phyloP scores from a whole-genome alignment of 495 filamentous ascomycete genomes.

The Baudoinia panamericana region DNA sequence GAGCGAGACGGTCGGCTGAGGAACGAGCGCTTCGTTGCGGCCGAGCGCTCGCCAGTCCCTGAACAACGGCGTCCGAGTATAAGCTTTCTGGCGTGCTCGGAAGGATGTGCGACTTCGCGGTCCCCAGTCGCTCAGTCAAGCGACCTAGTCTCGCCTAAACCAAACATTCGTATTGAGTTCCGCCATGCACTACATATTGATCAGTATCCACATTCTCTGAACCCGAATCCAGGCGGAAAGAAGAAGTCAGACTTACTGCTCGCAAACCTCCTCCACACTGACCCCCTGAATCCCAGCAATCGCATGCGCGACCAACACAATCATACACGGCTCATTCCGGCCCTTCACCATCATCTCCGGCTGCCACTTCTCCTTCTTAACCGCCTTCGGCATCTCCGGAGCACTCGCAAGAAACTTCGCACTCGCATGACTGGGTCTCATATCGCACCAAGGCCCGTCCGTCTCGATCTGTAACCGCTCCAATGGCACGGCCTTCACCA shows the following conservation, averaged over 20 bases:
- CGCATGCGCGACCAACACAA: constrained; percentile 70
- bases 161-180: constrained; percentile 73
- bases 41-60: too few relatives aligned
- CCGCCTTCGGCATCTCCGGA: constrained; percentile 32
- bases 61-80: too few relatives aligned
- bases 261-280: constrained; percentile 63
- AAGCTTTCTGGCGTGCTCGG: too few relatives aligned
- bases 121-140: too few relatives aligned
- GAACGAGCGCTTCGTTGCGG: too few relatives aligned
- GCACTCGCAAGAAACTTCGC: constrained; percentile 40
- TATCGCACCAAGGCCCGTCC: constrained; percentile 82
- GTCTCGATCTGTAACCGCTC: constrained; percentile 77
- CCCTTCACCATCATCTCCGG: constrained; percentile 78
- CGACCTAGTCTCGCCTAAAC: constrained; percentile 40
- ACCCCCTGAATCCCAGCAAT: constrained; percentile 76
- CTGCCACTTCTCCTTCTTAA: constrained; percentile 91
- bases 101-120: too few relatives aligned
- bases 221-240: neutral
- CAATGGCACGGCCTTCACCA: constrained; percentile 63
- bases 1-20: too few relatives aligned
- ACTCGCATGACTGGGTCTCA: constrained; percentile 50
- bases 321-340: constrained; percentile 77
- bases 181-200: constrained; percentile 47
- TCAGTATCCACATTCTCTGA: too few relatives aligned
- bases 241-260: constrained; percentile 44